phyloP scores from a whole-genome alignment of 1,284 basidiomycete genomes.

The Moesziomyces sp. region DNA sequence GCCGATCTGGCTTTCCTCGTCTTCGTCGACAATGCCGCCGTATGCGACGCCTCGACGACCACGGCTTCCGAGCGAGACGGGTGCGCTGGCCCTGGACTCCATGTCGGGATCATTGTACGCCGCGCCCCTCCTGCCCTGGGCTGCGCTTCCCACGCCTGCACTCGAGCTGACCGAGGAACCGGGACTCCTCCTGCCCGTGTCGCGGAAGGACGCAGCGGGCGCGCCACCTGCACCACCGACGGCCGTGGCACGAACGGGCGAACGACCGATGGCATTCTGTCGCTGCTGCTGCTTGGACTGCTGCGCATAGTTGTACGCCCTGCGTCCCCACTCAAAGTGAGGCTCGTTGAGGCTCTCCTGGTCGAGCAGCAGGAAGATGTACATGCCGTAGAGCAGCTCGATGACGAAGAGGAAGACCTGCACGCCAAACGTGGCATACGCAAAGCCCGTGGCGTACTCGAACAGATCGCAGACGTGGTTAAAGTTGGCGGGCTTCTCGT shows the following conservation, averaged over 20 bases:
- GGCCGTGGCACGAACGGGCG: conserved; percentile 17
- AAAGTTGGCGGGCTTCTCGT: conserved; percentile 67
- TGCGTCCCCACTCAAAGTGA: conserved; percentile 64
- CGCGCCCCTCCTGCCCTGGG: conserved; percentile 47
- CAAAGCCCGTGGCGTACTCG: conserved; percentile 66
- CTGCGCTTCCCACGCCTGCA: not conserved
- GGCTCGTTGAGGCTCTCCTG: conserved; percentile 71
- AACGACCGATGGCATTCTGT: conserved; percentile 10
- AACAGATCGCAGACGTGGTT: conserved; percentile 66
- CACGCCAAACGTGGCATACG: conserved; percentile 68
- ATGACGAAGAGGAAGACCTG: conserved; percentile 61
- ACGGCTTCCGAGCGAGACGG: conserved; percentile 48
- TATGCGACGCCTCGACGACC: conserved; percentile 55
- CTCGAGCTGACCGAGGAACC: conserved; percentile 12
- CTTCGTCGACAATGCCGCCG: conserved; percentile 42
- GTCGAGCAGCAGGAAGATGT: conserved; percentile 68
- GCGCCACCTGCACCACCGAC: conserved; percentile 16
- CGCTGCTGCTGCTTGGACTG: conserved; percentile 22
- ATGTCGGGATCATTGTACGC: conserved; percentile 57
- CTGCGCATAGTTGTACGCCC: conserved; percentile 63
- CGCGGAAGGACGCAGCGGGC: conserved; percentile 10
- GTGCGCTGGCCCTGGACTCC: conserved; percentile 33
- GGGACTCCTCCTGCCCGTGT: conserved; percentile 20
- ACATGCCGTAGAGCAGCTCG: conserved; percentile 56
- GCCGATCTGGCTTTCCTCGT: conserved; percentile 40